Evolutionary conservation across 108 stramenopile species (phyloP).

Genomic region (Discostella stelligeroides): DNA sequence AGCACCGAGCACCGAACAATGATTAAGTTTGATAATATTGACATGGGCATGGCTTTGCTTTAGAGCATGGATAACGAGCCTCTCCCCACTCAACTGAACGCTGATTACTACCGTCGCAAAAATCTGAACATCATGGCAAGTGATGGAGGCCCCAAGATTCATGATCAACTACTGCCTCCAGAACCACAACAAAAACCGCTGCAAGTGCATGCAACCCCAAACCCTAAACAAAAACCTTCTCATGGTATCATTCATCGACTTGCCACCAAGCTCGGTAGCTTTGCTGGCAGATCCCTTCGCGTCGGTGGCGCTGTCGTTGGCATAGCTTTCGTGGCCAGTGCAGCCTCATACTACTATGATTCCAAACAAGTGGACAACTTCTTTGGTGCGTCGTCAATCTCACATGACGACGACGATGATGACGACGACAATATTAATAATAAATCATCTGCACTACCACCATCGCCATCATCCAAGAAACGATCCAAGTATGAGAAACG

Average conservation of each 20-base stretch:
- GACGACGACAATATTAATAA: not conserved
- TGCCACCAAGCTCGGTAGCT: not conserved
- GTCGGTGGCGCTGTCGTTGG: not conserved
- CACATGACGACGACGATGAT: not conserved
- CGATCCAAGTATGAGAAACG: conserved; percentile 37
- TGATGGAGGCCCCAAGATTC: not conserved
- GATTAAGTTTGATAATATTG: too few species aligned
- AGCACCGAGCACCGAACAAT: too few species aligned
- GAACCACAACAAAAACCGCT: too few species aligned
- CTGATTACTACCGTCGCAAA: conserved; percentile 13
- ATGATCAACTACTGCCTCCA: not conserved
- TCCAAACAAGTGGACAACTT: conserved; percentile 2
- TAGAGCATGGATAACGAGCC: not conserved
- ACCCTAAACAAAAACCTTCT: not conserved
- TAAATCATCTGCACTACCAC: not conserved
- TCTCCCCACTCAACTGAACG: conserved; percentile 4
- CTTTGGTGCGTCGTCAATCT: not conserved
- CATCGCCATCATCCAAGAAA: not conserved
- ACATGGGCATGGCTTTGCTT: not conserved
- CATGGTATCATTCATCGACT: not conserved
- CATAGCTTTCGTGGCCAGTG: not conserved
- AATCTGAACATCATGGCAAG: not conserved
- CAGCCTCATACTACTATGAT: not conserved
- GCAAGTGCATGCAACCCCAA: not conserved
- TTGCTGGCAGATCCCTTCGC: not conserved